A percentile compares a stretch with the other conserved stretches of the same genome.
phyloP scores from a whole-genome alignment of 495 filamentous ascomycete species.

The Cercophora newfieldiana region DNA sequence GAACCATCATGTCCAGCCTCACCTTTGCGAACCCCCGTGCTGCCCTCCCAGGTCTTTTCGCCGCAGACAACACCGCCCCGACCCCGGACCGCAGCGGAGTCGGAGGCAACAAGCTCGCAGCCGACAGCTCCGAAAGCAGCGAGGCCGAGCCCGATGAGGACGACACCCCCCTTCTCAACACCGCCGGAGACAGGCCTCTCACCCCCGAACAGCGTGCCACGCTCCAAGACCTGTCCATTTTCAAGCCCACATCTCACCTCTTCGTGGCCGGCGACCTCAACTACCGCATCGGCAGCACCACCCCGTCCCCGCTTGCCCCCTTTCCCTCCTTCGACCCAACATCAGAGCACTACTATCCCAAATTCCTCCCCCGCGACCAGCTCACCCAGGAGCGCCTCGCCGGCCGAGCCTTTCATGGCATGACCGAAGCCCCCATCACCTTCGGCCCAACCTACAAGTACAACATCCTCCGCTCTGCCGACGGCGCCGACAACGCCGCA shows the following conservation, averaged over 20 bases:
- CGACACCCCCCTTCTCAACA: slow-evolving; percentile 8
- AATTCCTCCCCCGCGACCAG: slow-evolving; percentile 74
- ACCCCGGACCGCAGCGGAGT: slow-evolving; percentile 27
- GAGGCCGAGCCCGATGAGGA: slow-evolving; percentile 34
- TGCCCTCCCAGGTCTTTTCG: slow-evolving; percentile 29
- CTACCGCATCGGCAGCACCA: slow-evolving; percentile 72
- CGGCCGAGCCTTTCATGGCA: slow-evolving; percentile 68
- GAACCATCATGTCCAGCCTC: slow-evolving; percentile 71
- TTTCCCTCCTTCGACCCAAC: slow-evolving; percentile 63
- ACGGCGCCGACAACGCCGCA: slow-evolving; percentile 24
- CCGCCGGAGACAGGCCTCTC: slow-evolving; percentile 4
- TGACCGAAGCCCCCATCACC: slow-evolving; percentile 68
- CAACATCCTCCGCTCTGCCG: slow-evolving; percentile 36
- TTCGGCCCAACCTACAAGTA: slow-evolving; percentile 95
- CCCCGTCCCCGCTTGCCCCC: slow-evolving; percentile 53
- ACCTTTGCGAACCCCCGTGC: slow-evolving; percentile 61
- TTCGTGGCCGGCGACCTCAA: slow-evolving; percentile 93
- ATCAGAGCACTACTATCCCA: slow-evolving; percentile 45
- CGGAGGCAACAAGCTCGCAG: slow-evolving; percentile 14
- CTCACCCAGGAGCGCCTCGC: slow-evolving; percentile 65
- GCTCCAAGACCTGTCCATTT: slow-evolving; percentile 57
- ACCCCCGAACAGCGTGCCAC: slow-evolving; percentile 16
- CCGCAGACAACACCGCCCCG: slow-evolving; percentile 9
- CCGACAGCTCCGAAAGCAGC: slow-evolving; percentile 24
- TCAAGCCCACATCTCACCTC: slow-evolving; percentile 70